Conservation (phyloP, 2,329 filamentous ascomycete species). For the Phyllosticta citrichinensis region DNA sequence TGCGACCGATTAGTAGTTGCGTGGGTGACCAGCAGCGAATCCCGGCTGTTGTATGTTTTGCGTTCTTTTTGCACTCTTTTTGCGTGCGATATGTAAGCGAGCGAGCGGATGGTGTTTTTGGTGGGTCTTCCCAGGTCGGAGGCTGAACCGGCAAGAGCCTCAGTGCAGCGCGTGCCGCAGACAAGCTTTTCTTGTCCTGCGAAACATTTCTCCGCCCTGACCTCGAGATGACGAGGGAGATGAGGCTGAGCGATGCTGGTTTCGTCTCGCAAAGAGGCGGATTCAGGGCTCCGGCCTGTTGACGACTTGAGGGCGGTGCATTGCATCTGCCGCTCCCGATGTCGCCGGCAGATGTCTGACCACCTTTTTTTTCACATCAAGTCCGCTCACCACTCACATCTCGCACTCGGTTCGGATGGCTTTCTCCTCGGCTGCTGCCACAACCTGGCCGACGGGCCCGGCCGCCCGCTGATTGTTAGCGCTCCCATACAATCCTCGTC, state of each 20-base stretch:
- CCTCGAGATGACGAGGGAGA: no score
- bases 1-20: neutral
- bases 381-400: neutral
- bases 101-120: neutral
- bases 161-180: neutral
- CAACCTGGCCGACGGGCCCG: neutral
- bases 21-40: neutral
- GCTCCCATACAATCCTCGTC: neutral
- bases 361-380: neutral
- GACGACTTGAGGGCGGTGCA: no score
- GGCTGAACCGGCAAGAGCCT: neutral
- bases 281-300: neutral
- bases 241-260: neutral
- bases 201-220: neutral
- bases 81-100: neutral
- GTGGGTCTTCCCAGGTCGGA: neutral
- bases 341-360: neutral
- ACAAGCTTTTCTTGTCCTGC: neutral
- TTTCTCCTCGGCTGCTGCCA: conserved; percentile 7
- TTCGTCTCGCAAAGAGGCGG: neutral
- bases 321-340: neutral
- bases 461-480: neutral
- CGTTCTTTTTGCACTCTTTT: neutral
- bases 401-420: neutral
- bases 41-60: neutral